phyloP scores from a whole-genome alignment of 225 moss, liverwort and hornwort genomes.

The Polytrichum commune region DNA sequence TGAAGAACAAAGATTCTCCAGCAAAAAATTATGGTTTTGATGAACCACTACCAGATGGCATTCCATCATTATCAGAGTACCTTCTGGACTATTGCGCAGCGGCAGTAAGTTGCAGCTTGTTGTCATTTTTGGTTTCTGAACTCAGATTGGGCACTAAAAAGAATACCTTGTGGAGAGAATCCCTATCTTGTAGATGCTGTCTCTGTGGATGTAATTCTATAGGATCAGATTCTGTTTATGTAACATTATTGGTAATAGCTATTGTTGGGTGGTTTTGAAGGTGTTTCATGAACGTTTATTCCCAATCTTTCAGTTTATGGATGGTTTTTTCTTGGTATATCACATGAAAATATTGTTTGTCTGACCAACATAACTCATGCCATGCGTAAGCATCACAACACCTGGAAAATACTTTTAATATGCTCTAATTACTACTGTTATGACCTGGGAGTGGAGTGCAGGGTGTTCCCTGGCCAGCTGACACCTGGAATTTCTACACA shows the following conservation, averaged over 20 bases:
- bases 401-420: background rate
- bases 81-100: slow-evolving; percentile 67
- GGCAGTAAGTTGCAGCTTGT: slow-evolving; percentile 53
- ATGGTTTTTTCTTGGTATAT: too few species aligned
- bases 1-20: slow-evolving; percentile 30
- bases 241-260: too few species aligned
- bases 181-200: background rate
- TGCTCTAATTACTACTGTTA: background rate
- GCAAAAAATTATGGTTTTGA: slow-evolving; percentile 52
- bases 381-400: too few species aligned
- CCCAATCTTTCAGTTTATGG: too few species aligned
- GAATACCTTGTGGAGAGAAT: too few species aligned
- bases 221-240: too few species aligned
- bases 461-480: slow-evolving; percentile 83
- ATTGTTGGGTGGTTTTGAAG: too few species aligned
- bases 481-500: slow-evolving; percentile 85
- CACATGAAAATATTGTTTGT: too few species aligned
- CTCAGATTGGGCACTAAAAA: too few species aligned
- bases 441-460: slow-evolving; percentile 33
- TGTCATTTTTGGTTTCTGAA: background rate
- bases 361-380: too few species aligned
- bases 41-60: slow-evolving; percentile 52
- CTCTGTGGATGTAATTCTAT: too few species aligned
- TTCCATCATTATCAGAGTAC: slow-evolving; percentile 62
- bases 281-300: too few species aligned